phyloP scores from a whole-genome alignment of 2,329 filamentous ascomycete species.

The Lojkania enalia region DNA sequence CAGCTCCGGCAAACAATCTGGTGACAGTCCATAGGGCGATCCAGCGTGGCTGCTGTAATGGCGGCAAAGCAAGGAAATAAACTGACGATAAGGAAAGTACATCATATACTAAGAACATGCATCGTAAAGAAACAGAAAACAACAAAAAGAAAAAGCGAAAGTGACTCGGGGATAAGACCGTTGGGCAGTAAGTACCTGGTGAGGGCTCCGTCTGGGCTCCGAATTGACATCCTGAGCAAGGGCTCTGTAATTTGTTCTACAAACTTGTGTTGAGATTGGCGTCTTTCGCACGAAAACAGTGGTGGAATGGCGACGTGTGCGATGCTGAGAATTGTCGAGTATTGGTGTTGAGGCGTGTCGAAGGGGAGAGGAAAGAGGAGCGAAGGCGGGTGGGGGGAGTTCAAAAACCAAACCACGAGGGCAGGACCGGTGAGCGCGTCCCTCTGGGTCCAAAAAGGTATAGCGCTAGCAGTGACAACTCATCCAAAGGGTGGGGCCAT shows the following conservation, averaged over 20 bases:
- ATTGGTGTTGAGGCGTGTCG: conserved; percentile 22
- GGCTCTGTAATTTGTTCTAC: conserved; percentile 38
- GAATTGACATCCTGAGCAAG: conserved; percentile 50
- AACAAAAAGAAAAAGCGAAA: conserved; percentile 23
- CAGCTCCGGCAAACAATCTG: not conserved
- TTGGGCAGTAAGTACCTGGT: conserved; percentile 50
- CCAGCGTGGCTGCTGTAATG: conserved; percentile 32
- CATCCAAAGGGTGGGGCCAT: conserved; percentile 43
- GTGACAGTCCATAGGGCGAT: conserved; percentile 23
- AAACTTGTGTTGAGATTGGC: conserved; percentile 16
- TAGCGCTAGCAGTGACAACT: conserved; percentile 41
- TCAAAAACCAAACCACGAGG: conserved; percentile 32
- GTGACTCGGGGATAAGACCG: conserved; percentile 34
- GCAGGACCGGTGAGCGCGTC: conserved; percentile 35
- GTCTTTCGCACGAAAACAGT: conserved; percentile 21
- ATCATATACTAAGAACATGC: not conserved
- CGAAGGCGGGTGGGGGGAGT: conserved; percentile 18
- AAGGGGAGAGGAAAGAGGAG: conserved; percentile 32
- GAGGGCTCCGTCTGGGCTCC: conserved; percentile 47
- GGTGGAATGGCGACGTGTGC: conserved; percentile 8
- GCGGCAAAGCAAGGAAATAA: conserved; percentile 22
- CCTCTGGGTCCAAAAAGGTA: conserved; percentile 22
- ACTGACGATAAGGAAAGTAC: conserved; percentile 15
- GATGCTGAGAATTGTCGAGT: conserved; percentile 15
- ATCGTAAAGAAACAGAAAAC: conserved; percentile 11